phyloP scores from a whole-genome alignment of 176 grass and related monocot species.

The Avena eriantha region DNA sequence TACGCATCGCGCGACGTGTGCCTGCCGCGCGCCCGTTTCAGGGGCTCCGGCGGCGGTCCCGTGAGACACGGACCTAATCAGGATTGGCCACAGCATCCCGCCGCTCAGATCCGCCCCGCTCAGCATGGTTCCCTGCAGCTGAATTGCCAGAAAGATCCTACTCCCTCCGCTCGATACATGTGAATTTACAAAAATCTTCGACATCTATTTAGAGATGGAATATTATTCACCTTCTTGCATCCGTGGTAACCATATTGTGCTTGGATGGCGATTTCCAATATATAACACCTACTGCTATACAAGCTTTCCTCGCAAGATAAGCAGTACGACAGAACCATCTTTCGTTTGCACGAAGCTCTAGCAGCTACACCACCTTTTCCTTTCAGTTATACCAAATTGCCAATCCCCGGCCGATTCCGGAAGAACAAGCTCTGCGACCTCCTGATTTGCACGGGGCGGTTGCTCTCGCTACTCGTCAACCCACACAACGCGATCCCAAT shows the following conservation, averaged over 20 bases:
- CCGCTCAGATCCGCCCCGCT: neutral
- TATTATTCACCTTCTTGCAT: too few species aligned
- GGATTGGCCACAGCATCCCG: neutral
- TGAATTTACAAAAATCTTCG: too few species aligned
- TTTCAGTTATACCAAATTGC: neutral
- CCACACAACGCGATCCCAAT: neutral
- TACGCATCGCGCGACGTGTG: neutral
- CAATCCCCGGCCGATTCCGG: neutral
- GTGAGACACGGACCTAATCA: neutral
- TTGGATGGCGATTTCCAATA: too few species aligned
- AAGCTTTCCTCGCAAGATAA: neutral
- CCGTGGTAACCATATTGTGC: too few species aligned
- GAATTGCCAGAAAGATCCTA: too few species aligned
- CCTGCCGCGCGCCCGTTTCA: slow-evolving; percentile 1
- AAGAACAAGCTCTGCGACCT: neutral
- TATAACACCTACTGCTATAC: too few species aligned
- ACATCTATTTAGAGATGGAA: too few species aligned
- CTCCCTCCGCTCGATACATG: too few species aligned
- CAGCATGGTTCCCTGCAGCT: neutral
- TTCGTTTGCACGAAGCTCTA: neutral
- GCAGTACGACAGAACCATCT: neutral
- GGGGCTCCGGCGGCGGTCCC: slow-evolving; percentile 4
- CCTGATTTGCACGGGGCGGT: neutral
- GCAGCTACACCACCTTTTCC: neutral
- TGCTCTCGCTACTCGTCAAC: neutral